Conservation (phyloP, 805 yeast species). For the Ogataea henricii region DNA sequence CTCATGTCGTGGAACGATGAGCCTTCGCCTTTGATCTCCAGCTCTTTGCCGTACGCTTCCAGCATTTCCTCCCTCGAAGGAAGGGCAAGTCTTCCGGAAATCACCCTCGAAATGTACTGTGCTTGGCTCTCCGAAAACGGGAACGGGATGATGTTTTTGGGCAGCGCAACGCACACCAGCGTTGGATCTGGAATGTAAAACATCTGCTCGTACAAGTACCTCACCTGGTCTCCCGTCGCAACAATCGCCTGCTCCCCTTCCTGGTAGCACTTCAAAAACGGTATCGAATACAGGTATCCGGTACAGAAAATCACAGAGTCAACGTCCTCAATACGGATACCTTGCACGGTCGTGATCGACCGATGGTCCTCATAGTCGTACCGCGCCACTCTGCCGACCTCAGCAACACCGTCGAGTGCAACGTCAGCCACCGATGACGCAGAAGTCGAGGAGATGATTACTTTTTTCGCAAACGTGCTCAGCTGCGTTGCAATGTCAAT, state of each 20-base stretch:
- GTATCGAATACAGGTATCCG: conserved; percentile 69
- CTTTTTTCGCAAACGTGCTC: conserved; percentile 31
- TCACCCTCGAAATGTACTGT: conserved; percentile 42
- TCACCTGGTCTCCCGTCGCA: conserved; percentile 40
- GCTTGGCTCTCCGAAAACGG: conserved; percentile 53
- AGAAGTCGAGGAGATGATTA: conserved; percentile 33
- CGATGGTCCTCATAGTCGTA: conserved; percentile 31
- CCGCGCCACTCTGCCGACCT: conserved; percentile 28
- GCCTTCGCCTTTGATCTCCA: conserved; percentile 48
- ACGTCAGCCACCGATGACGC: conserved; percentile 34
- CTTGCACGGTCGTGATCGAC: conserved; percentile 51
- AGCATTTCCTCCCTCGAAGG: conserved; percentile 43
- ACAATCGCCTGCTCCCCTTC: conserved; percentile 30
- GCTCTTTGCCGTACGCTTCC: conserved; percentile 34
- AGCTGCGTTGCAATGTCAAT: conserved; percentile 50
- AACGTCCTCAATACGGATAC: conserved; percentile 44
- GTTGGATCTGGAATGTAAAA: conserved; percentile 49
- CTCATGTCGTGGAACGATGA: conserved; percentile 52
- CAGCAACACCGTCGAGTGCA: conserved; percentile 26
- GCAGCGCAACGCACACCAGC: conserved; percentile 43
- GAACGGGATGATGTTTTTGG: conserved; percentile 51
- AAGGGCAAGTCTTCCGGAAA: conserved; percentile 44
- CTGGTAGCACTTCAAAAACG: conserved; percentile 50
- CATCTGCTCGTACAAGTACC: conserved; percentile 46
- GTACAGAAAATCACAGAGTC: conserved; percentile 71